Evolutionary conservation across 2,329 filamentous ascomycete species (phyloP), one percentile per base, ranked within the genome.

Genomic region (Camillea tinctor): DNA sequence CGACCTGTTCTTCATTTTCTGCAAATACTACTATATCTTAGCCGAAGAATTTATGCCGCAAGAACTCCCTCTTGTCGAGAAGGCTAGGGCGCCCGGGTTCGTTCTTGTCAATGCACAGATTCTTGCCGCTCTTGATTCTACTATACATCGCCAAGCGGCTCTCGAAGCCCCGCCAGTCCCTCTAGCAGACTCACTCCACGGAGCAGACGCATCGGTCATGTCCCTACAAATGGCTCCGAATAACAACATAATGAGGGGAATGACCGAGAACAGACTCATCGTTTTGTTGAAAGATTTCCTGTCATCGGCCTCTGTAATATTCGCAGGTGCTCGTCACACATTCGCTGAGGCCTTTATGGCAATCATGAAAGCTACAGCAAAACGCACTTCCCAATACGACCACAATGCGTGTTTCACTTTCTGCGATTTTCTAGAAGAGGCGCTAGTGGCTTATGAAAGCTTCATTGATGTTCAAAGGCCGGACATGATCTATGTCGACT

Each of bases 361-460:
- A 23, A 78, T 96, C 24, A 81, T 95, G 71, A 92, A 90, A 72
- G 87, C 89, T 0, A 86, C 89, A 1, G 88, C 92, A 1, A 86
- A 88, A 65, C 87, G 85, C 65, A 93, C 90, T 0, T 93, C 92
- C 0, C 81, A 91, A 57, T 96, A 89, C 72, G 89, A 96, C 72
- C 91, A 92, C 71, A 87, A 87, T 64, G 90, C 92, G 19, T 96
- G 92, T 73, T 95, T 95, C 72, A 90, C 92, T 9, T 80, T 97
- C n/a, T 94, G 93, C 71, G 93, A 97, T 73, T 93, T 97, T 65
- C 79, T 97, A 23, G 92, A 97, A 71, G 93, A 97, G 74, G 83
- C 89, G 1, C 79, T 96, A 55, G 79, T 86, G 17, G 87, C 92
- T 49, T 83, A 83, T 61, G 78, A 82, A 59, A 73, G 76, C 6